Evolutionary conservation across 148 eudicot genomes (phyloP), one percentile per base, ranked within the genome.

Genomic region (Diospyros kaki): DNA sequence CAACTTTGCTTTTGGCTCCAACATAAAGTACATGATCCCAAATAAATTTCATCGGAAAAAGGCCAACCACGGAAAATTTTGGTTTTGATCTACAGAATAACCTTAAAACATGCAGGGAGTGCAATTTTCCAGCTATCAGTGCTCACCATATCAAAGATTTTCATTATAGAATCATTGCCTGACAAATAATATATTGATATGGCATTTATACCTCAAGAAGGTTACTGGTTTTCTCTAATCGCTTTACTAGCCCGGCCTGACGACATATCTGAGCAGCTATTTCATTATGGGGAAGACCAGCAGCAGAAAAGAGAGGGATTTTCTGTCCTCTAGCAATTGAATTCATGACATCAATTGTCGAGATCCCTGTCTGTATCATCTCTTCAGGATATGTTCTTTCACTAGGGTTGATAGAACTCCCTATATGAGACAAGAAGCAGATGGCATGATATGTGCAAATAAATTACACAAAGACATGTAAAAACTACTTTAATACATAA

Each of bases 231-330:
- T 92, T 88, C 84, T 95, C 99, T 89, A 95, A 78, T 45, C 99
- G 94, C 86, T 92, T 95, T 64, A 95, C 99, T 84, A 95, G 72
- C 74, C 99, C 97, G 75, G 99, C 99, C 76, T 92, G 99, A 73
- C 99, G 94, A 75, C 97, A 95, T 62, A 95, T 95, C 77, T 95
- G 99, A 62, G 99, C 99, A 73, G 99, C 99, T 75, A 95, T 95
- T 83, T 95, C 99, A 80, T 95, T 95, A 75, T 95, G 99, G 66
- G 99, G 99, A 80, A 95, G 96, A 89, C 99, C 99, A 78, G 99
- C 97, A 69, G 97, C 99, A 77, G 99, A 95, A 74, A 95, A 95
- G 17, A 95, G 91, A 74, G 99, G 99, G 73, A 95, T 95, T 82
- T 95, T 95, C 76, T 92, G 99, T 80, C 99, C 99, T 83, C 99